These are phyloP conservation scores for Psilocybe tampanensis DNA, from an alignment of 768 basidiomycete genomes.

Conservation along the genomic window DNA sequence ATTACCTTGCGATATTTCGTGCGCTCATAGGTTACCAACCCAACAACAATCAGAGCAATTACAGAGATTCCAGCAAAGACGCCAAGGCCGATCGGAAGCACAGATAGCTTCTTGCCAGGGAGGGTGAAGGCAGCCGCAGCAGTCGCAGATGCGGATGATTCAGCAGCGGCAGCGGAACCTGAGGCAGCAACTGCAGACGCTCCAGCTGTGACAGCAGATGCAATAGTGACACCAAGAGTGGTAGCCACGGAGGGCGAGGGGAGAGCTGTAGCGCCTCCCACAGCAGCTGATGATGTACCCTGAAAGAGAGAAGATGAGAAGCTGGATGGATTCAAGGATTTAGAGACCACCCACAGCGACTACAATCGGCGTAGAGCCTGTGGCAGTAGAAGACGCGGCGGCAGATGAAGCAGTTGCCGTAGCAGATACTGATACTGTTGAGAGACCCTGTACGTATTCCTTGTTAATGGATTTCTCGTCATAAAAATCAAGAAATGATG, in stretches of 20 bases:
- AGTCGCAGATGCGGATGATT: slow-evolving; percentile 33
- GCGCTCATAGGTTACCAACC: slow-evolving; percentile 85
- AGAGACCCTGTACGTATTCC: slow-evolving; percentile 14
- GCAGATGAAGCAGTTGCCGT: slow-evolving; percentile 4
- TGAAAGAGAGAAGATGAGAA: slow-evolving; percentile 6
- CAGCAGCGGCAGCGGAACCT: slow-evolving; percentile 34
- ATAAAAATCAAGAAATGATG: not conserved
- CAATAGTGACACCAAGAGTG: slow-evolving; percentile 8
- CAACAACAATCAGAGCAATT: slow-evolving; percentile 80
- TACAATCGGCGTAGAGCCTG: slow-evolving; percentile 14
- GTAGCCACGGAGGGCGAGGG: slow-evolving; percentile 24
- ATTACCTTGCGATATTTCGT: slow-evolving; percentile 83
- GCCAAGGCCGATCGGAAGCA: slow-evolving; percentile 82
- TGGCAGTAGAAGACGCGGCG: slow-evolving; percentile 10
- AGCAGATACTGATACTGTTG: slow-evolving; percentile 16
- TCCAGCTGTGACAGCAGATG: slow-evolving; percentile 18
- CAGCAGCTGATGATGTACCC: slow-evolving; percentile 11
- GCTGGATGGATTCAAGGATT: not conserved
- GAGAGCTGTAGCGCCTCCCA: slow-evolving; percentile 17
- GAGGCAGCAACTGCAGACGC: slow-evolving; percentile 21
- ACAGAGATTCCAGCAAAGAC: slow-evolving; percentile 86
- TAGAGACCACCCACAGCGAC: slow-evolving; percentile 5
- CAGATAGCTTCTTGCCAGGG: slow-evolving; percentile 74
- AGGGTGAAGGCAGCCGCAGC: slow-evolving; percentile 52
- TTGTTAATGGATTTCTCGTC: not conserved